These are phyloP conservation scores for Artemisia argyi DNA, from an alignment of 129 eudicot genomes.

Conservation along the genomic window DNA sequence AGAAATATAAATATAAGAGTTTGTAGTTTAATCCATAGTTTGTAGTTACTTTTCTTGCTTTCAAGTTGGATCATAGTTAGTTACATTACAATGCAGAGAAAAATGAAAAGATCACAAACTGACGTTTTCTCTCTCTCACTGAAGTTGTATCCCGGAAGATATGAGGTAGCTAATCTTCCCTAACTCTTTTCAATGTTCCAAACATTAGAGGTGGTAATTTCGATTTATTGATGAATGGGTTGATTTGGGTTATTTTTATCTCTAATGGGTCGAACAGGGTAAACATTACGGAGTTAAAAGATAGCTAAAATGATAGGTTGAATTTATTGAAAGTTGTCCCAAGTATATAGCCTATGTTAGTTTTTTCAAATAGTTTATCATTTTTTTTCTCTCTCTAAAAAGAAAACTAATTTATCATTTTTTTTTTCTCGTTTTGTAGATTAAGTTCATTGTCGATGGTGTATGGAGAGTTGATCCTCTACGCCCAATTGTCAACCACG, in stretches of 20 bases:
- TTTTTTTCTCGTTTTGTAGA: constrained; percentile 38
- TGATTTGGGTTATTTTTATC: neutral
- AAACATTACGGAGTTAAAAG: neutral
- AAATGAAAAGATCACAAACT: constrained; percentile 64
- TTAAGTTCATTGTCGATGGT: constrained; percentile 83
- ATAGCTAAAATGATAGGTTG: too few species aligned
- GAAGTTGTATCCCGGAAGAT: constrained; percentile 74
- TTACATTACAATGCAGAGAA: constrained; percentile 54
- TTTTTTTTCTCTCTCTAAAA: too few species aligned
- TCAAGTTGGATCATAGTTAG: neutral
- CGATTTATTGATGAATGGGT: neutral
- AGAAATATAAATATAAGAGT: too few species aligned
- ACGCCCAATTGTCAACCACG: constrained; percentile 55
- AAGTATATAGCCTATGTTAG: too few species aligned
- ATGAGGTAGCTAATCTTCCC: constrained; percentile 51
- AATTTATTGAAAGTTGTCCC: too few species aligned
- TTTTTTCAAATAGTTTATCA: too few species aligned
- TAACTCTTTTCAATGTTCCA: neutral
- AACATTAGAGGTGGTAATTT: neutral
- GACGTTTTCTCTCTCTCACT: constrained; percentile 56
- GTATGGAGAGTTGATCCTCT: constrained; percentile 71
- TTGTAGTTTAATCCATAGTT: too few species aligned
- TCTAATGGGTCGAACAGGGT: neutral
- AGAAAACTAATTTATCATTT: neutral
- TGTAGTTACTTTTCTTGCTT: constrained; percentile 6